These are phyloP conservation scores for Ploettnerulaceae sp. DNA, from an alignment of 2,329 filamentous ascomycete genomes.

Conservation along the genomic window DNA sequence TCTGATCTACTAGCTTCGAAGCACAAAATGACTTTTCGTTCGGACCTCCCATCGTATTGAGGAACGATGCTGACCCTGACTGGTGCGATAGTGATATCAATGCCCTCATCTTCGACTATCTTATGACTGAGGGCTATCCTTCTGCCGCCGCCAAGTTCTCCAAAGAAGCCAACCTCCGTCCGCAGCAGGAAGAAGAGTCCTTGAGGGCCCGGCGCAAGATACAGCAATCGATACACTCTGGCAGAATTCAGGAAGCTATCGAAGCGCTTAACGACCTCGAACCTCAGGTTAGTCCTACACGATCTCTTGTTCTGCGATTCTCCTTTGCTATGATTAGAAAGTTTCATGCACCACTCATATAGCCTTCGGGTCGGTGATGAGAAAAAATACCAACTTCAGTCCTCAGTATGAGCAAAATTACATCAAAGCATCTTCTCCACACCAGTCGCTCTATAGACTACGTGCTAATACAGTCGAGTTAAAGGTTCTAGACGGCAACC, in stretches of 20 bases:
- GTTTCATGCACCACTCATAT: constrained; percentile 99
- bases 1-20: constrained; percentile 48
- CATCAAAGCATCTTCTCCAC: constrained; percentile 14
- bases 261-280: constrained; percentile 84
- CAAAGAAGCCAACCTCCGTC: constrained; percentile 81
- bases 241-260: constrained; percentile 81
- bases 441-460: constrained; percentile 16
- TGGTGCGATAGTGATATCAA: constrained; percentile 75
- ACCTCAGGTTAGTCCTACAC: constrained; percentile 69
- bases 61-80: constrained; percentile 21
- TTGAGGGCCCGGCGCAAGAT: constrained; percentile 80
- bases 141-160: constrained; percentile 91
- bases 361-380: constrained; percentile 85
- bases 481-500: constrained; percentile 82
- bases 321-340: constrained; percentile 79
- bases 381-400: constrained; percentile 66
- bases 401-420: constrained; percentile 70
- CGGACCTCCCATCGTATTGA: background rate
- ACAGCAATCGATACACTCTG: constrained; percentile 76
- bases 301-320: constrained; percentile 10
- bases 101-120: constrained; percentile 89
- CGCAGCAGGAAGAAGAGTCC: constrained; percentile 64
- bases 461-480: constrained; percentile 15
- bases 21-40: background rate
- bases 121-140: constrained; percentile 93